These are phyloP conservation scores for Mycena rebaudengoi DNA, from an alignment of 768 basidiomycete genomes.

Conservation along the genomic window DNA sequence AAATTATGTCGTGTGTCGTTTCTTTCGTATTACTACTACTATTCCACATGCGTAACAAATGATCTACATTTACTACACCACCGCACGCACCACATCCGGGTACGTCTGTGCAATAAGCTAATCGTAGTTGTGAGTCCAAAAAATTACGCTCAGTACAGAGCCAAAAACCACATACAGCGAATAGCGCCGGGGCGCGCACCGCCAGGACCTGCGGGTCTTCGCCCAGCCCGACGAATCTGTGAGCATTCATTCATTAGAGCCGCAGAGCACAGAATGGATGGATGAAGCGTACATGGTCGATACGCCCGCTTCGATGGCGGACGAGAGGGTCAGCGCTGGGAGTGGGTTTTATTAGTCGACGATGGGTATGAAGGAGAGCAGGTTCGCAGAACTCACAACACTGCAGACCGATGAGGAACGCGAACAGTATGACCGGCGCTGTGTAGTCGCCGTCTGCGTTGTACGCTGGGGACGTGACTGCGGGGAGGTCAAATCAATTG, in stretches of 20 bases:
- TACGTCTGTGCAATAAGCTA: slow-evolving; percentile 75
- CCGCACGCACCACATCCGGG: slow-evolving; percentile 73
- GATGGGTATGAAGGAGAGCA: no score
- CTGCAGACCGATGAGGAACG: slow-evolving; percentile 81
- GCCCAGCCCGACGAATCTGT: slow-evolving; percentile 82
- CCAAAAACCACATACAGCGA: slow-evolving; percentile 66
- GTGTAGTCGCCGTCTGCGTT: slow-evolving; percentile 81
- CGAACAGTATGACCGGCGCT: slow-evolving; percentile 77
- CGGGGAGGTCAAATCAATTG: neutral
- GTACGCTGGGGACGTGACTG: slow-evolving; percentile 79
- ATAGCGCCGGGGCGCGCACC: slow-evolving; percentile 75
- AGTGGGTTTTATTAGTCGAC: no score
- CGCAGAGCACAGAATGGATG: neutral
- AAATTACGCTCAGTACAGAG: no score
- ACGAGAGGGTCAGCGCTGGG: slow-evolving; percentile 74
- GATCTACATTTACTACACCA: slow-evolving; percentile 34
- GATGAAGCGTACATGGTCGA: slow-evolving; percentile 73
- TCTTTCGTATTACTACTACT: neutral
- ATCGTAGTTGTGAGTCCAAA: no score
- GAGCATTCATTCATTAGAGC: neutral
- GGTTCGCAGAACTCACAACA: slow-evolving; percentile 63
- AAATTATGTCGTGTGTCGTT: no score
- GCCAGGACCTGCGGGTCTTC: slow-evolving; percentile 86
- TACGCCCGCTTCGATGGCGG: slow-evolving; percentile 85
- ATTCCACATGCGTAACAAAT: neutral